Conservation (phyloP, 495 filamentous ascomycete species). For the Coniosporium apollinis region DNA sequence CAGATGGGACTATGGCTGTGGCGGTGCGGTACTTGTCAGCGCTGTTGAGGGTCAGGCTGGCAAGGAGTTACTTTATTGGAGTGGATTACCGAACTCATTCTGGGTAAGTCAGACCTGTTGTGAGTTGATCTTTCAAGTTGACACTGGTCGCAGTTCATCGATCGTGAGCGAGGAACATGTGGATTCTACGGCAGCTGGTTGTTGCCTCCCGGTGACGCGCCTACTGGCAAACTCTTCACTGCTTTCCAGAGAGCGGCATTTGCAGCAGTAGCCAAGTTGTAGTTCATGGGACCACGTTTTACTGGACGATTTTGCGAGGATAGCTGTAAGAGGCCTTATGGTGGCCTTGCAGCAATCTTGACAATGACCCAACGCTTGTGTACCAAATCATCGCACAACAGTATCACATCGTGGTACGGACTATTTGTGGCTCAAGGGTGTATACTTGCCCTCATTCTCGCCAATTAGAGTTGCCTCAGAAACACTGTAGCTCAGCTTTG, state of each 20-base stretch:
- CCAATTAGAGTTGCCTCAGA: too few relatives aligned
- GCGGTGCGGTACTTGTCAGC: background rate
- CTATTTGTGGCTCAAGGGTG: background rate
- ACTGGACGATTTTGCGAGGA: background rate
- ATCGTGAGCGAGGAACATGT: background rate
- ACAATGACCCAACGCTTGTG: background rate
- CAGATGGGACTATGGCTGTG: background rate
- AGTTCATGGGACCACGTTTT: background rate
- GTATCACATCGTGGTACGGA: background rate
- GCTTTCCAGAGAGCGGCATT: background rate
- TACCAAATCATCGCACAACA: background rate
- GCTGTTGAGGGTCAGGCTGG: background rate
- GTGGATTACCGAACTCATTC: background rate
- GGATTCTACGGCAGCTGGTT: background rate
- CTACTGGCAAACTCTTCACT: background rate
- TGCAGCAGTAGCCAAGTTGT: background rate
- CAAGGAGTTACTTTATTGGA: background rate
- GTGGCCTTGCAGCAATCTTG: background rate
- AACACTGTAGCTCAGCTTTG: too few relatives aligned
- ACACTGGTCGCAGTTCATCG: background rate
- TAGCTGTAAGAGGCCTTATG: background rate
- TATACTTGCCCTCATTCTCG: background rate
- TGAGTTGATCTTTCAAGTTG: background rate
- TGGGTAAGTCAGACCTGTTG: background rate
- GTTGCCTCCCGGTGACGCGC: background rate